Evolutionary conservation across 1,284 basidiomycete species (phyloP), one percentile per base, ranked within the genome.

Genomic region (Rhodotorula sp.): DNA sequence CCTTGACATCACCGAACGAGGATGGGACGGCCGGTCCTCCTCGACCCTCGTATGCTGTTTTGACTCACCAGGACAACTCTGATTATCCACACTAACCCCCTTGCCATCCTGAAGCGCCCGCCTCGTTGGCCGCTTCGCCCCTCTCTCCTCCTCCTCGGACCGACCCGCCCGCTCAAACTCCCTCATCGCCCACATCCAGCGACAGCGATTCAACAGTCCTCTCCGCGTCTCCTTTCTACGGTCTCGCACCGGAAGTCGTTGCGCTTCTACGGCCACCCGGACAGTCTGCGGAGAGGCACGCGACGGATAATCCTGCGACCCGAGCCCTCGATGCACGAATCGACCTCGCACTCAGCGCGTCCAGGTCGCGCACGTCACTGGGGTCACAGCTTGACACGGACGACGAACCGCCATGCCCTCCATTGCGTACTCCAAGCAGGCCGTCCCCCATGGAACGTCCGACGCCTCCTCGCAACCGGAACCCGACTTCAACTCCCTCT

Each of bases 161-260:
- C 18, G 18, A 20, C 4, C 57, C 18, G 10, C 40, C 56, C 8
- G 26, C 16, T 22, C 37, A 5, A 2, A 6, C 16, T 9, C 11
- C 44, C 7, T 10, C 44, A 24, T 31, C 37, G 9, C 13, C 34
- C 11, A 22, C 54, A 22, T 37, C 40, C 40, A 44, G 11, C 40
- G 40, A 44, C 16, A 44, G 30, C 54, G 34, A 10, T 37, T 50
- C 47, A 59, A 34, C 65, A 4, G 11, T 44, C 40, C 16, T 44
- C 40, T 13, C 40, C 11, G 40, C 40, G 16, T 59, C 59, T 22
- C 31, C 48, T 5, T 18, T 31, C n/a, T 62, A 66, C 40, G 65
- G 65, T 2, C 65, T 66, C 48, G 65, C 50, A 5, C 65, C 59
- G 0, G 65, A 66, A 46, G 26, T n/a, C 6, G 59, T 51, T 6